These are phyloP conservation scores for Penicillium simplicissimum DNA, from an alignment of 495 filamentous ascomycete genomes.

Conservation along the genomic window DNA sequence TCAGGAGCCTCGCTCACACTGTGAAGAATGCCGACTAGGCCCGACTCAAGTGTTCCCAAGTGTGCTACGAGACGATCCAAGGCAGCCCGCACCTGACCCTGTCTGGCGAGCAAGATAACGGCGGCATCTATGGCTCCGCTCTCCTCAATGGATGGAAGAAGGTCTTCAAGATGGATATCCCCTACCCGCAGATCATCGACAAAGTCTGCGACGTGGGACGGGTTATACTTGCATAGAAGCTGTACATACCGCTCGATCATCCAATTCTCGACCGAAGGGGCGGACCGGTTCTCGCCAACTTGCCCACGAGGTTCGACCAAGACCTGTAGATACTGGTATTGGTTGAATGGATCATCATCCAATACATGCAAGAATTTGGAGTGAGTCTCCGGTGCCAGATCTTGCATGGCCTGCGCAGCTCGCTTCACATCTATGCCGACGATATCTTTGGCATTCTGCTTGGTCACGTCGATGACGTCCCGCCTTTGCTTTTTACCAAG, in stretches of 20 bases:
- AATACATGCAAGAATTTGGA: constrained; percentile 65
- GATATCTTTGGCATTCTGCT: constrained; percentile 65
- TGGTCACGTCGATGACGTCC: constrained; percentile 72
- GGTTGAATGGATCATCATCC: constrained; percentile 59
- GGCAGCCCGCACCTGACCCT: constrained; percentile 80
- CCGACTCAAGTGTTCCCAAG: constrained; percentile 73
- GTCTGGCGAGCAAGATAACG: constrained; percentile 84
- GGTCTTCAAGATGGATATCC: constrained; percentile 75
- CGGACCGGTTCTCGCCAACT: constrained; percentile 35
- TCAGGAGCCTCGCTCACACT: constrained; percentile 57
- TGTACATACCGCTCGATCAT: constrained; percentile 87
- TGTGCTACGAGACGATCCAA: constrained; percentile 83
- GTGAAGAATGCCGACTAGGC: constrained; percentile 70
- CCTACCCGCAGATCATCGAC: constrained; percentile 75
- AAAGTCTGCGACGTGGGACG: constrained; percentile 80
- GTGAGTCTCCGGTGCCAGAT: constrained; percentile 70
- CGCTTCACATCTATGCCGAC: constrained; percentile 65
- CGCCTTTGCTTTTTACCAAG: constrained; percentile 72
- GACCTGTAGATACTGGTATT: constrained; percentile 76
- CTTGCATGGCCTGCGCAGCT: constrained; percentile 69
- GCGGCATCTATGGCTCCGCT: constrained; percentile 91
- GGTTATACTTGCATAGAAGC: constrained; percentile 83
- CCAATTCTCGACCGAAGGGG: constrained; percentile 36
- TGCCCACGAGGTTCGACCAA: constrained; percentile 68
- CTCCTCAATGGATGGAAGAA: constrained; percentile 84